Conservation (phyloP, 2,329 filamentous ascomycete species). For the Rhinocladiella mackenziei region DNA sequence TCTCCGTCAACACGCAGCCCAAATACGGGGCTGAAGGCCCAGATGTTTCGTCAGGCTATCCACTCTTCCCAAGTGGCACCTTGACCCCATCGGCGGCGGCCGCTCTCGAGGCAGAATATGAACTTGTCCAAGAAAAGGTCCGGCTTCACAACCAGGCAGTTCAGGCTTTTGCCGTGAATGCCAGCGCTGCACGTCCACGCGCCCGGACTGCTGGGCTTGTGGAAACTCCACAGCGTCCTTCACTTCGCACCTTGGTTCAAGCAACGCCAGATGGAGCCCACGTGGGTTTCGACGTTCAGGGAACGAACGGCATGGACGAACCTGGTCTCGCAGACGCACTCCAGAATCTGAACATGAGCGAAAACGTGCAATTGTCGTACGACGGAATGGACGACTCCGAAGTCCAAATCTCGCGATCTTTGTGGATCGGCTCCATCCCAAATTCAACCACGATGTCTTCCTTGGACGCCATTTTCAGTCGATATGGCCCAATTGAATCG, state of each 20-base stretch:
- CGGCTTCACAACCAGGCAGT: conserved; percentile 90
- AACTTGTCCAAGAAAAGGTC: conserved; percentile 63
- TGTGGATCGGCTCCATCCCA: conserved; percentile 97
- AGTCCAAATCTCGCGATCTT: conserved; percentile 73
- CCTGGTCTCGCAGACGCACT: conserved; percentile 21
- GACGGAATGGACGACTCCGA: conserved; percentile 73
- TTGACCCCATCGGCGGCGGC: conserved; percentile 55
- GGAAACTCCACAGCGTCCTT: conserved; percentile 65
- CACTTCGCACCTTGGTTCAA: conserved; percentile 70
- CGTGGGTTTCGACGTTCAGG: conserved; percentile 20
- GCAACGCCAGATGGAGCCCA: conserved; percentile 10
- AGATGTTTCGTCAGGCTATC: conserved; percentile 60
- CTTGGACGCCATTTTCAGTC: conserved; percentile 87
- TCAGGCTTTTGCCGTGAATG: conserved; percentile 83
- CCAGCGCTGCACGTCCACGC: conserved; percentile 74
- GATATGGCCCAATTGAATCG: conserved; percentile 86
- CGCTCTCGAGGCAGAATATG: conserved; percentile 54
- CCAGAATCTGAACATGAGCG: conserved; percentile 23
- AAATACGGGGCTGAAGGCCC: conserved; percentile 87
- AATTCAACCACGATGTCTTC: conserved; percentile 96
- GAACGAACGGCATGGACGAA: conserved; percentile 14
- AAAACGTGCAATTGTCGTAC: conserved; percentile 42
- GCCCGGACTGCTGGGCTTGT: conserved; percentile 88
- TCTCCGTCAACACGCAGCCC: conserved; percentile 97
- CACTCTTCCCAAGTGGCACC: conserved; percentile 55